Evolutionary conservation across 768 basidiomycete genomes (phyloP).

Genomic region (Lactarius sp.): DNA sequence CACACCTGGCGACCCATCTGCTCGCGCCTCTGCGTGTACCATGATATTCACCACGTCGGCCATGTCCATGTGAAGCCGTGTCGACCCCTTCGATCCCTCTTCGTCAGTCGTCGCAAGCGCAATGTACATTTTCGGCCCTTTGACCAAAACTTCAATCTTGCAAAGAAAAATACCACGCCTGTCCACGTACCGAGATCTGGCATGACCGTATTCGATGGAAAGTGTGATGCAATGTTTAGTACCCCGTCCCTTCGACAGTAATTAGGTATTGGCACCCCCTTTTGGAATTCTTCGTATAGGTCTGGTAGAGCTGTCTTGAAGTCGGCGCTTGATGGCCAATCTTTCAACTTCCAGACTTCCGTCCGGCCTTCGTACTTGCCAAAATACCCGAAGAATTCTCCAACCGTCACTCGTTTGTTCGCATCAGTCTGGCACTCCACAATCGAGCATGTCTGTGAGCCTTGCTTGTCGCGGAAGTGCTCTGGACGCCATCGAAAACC

Average conservation of each 20-base stretch:
- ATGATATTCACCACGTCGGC: constrained; percentile 87
- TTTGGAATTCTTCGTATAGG: constrained; percentile 79
- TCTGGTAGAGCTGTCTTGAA: constrained; percentile 82
- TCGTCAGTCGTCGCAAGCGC: constrained; percentile 63
- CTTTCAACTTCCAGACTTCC: constrained; percentile 77
- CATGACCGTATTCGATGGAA: constrained; percentile 69
- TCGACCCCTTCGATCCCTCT: constrained; percentile 68
- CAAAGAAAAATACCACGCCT: not conserved
- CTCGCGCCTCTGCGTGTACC: constrained; percentile 57
- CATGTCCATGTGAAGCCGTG: constrained; percentile 87
- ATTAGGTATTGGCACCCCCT: constrained; percentile 80
- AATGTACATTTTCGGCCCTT: constrained; percentile 58
- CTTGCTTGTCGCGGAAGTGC: constrained; percentile 69
- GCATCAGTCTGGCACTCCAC: constrained; percentile 77
- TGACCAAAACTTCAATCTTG: not conserved
- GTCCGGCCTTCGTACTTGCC: constrained; percentile 56
- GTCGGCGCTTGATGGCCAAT: constrained; percentile 89
- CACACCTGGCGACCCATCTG: constrained; percentile 62
- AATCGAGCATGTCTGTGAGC: constrained; percentile 58
- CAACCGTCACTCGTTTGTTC: constrained; percentile 59
- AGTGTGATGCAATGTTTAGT: constrained; percentile 85
- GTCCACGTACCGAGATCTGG: constrained; percentile 67
- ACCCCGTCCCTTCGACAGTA: constrained; percentile 90
- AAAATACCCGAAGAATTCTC: constrained; percentile 76
- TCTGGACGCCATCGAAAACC: constrained; percentile 75